phyloP scores from a whole-genome alignment of 495 filamentous ascomycete genomes.

The Parachaetomium inaequale region DNA sequence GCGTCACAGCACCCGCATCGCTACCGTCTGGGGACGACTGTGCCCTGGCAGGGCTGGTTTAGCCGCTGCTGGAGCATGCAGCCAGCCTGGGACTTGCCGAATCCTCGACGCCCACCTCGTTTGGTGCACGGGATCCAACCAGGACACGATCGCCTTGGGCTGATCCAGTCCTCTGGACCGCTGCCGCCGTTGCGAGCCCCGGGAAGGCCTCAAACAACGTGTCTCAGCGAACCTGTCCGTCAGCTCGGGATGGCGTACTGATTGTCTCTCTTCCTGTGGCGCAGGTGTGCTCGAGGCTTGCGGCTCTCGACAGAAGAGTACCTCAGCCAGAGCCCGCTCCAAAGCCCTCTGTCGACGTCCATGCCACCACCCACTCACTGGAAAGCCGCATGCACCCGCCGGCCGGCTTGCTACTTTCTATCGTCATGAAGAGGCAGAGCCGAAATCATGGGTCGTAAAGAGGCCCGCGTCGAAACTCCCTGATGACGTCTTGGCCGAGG shows the following conservation, averaged over 20 bases:
- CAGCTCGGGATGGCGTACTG: conserved; percentile 5
- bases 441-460: too few relatives aligned
- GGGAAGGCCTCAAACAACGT: neutral
- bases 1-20: neutral
- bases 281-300: neutral
- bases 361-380: too few relatives aligned
- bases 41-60: conserved; percentile 1
- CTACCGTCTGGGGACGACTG: neutral
- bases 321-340: neutral
- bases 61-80: neutral
- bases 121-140: too few relatives aligned
- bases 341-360: too few relatives aligned
- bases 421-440: too few relatives aligned
- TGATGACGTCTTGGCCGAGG: too few relatives aligned
- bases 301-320: neutral
- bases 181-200: neutral
- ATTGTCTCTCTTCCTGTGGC: conserved; percentile 6
- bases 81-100: neutral
- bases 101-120: neutral
- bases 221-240: neutral
- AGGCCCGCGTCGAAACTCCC: too few relatives aligned
- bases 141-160: too few relatives aligned
- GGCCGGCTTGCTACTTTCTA: too few relatives aligned
- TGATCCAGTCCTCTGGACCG: too few relatives aligned
- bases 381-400: too few relatives aligned